Base-by-base conservation (phyloP, 139 green algal genomes). In the Tetraselmis chui region DNA sequence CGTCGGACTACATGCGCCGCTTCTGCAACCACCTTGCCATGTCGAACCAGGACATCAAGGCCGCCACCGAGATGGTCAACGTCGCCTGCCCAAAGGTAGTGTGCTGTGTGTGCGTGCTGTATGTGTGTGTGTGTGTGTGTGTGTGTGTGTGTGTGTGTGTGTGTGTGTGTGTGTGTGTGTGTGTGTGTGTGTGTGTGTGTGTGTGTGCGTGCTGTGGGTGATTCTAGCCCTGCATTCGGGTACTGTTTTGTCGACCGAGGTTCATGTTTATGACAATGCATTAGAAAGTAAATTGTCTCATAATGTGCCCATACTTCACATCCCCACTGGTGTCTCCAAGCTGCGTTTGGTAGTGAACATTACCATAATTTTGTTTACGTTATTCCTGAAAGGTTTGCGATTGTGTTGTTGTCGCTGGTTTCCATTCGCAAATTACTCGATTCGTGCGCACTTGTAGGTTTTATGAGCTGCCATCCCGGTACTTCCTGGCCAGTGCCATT, bases 11-110 rank as follows among this genome's bases (percentile, higher is more conserved):
- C 31, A 85, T 89, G 79, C 84, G 87, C 0, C 89, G 90, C 29
- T 93, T 92, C 75, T 91, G 90, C 80, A 89, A 84, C 23, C 81
- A 79, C 45, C 32, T 93, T 32, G 82, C 79, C 30, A 79, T 92
- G 80, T 45, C 59, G 1, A 28, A 85, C 25, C 27, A 82, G 0
- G 87, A 88, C n/a, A 81, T 86, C 27, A 75, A 79, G 67, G 87
- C 83, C 27, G 77, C 80, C 2, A 82, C 30, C n/a, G 83, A 88
- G 81, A 80, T 90, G 30, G 87, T 85, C 26, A 45, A 89, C 32
- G 45, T 31, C 45, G 83, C 83, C 24, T 77, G 75, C 75, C 80
- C 84, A 76, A 82, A 84, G 30, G 81, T 81, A 81, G 18, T n/a
- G n/a, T n/a, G n/a, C n/a, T n/a, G n/a, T n/a, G n/a, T n/a, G n/a